These are phyloP conservation scores for Solanum paucissectum DNA, from an alignment of 257 asterid genomes.

Conservation along the genomic window DNA sequence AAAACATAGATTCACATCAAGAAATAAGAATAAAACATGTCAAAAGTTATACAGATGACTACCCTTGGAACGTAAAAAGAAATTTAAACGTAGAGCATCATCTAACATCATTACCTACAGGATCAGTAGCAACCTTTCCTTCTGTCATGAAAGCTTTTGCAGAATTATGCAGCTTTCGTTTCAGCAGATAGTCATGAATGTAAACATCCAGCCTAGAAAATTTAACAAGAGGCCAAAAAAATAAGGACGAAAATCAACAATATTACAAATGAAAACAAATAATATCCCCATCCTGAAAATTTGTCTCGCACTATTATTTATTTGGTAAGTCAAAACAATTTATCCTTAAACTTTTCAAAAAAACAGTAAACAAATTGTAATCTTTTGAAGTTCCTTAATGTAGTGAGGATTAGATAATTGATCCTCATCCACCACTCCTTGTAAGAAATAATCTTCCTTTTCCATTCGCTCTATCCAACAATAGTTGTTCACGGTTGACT, in stretches of 20 bases:
- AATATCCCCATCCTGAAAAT: not conserved
- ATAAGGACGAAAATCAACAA: not conserved
- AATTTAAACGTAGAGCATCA: not conserved
- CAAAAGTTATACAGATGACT: not conserved
- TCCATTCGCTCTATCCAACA: not conserved
- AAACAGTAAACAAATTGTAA: not conserved
- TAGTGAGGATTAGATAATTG: not conserved
- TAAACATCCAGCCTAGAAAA: slow-evolving; percentile 93
- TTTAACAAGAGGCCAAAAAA: not conserved
- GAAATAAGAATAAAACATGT: not conserved
- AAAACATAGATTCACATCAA: not conserved
- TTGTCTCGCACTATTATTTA: not conserved
- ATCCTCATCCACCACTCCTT: not conserved
- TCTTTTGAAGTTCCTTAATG: not conserved
- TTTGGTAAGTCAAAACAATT: not conserved
- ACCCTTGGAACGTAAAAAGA: not conserved
- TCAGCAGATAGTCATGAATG: slow-evolving; percentile 89
- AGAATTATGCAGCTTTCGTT: slow-evolving; percentile 76
- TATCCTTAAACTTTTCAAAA: not conserved
- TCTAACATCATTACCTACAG: slow-evolving; percentile 61
- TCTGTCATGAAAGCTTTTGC: slow-evolving; percentile 98
- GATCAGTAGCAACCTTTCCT: slow-evolving; percentile 98
- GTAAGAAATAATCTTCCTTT: not conserved
- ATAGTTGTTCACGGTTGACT: not conserved
- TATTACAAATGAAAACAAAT: not conserved